Percentiles rank a stretch among this genome's conserved stretches.
phyloP scores from a whole-genome alignment of 441 rosid genomes.

The Adansonia gregorii region DNA sequence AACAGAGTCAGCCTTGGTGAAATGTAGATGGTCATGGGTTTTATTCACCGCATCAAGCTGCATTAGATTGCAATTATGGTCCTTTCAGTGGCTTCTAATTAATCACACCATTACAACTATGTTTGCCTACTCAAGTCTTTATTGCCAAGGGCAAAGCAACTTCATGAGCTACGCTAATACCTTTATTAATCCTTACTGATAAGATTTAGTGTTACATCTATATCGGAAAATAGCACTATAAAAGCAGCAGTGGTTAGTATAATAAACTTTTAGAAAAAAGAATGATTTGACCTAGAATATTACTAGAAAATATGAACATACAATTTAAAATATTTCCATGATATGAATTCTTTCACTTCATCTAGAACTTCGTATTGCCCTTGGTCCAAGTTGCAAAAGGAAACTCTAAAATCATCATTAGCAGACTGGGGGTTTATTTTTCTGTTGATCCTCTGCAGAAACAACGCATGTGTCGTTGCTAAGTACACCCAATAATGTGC shows the following conservation, averaged over 20 bases:
- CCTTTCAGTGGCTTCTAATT: slow-evolving; percentile 21
- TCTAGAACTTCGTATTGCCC: slow-evolving; percentile 19
- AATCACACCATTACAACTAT: background rate
- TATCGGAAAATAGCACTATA: background rate
- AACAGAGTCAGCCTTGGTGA: slow-evolving; percentile 13
- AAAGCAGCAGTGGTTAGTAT: background rate
- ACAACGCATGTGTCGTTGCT: slow-evolving; percentile 3
- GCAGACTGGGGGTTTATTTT: background rate
- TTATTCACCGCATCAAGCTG: slow-evolving; percentile 8
- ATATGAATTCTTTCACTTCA: slow-evolving; percentile 1
- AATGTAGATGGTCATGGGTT: slow-evolving; percentile 15
- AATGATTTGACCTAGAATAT: slow-evolving; percentile 7
- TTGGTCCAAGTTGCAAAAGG: background rate
- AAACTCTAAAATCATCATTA: background rate
- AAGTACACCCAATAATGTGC: background rate
- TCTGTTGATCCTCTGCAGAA: slow-evolving; percentile 1
- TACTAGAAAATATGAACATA: slow-evolving; percentile 1
- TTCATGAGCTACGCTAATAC: background rate
- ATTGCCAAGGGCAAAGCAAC: slow-evolving; percentile 13
- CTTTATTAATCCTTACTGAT: background rate
- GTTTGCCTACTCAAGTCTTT: background rate
- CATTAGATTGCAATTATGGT: slow-evolving; percentile 5
- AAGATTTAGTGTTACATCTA: background rate
- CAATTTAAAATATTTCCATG: background rate
- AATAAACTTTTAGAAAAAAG: slow-evolving; percentile 3